A percentile compares a stretch with the other conserved stretches of the same genome.
Conservation (phyloP, 2,329 filamentous ascomycete species). For the Fusarium sarcochroum region DNA sequence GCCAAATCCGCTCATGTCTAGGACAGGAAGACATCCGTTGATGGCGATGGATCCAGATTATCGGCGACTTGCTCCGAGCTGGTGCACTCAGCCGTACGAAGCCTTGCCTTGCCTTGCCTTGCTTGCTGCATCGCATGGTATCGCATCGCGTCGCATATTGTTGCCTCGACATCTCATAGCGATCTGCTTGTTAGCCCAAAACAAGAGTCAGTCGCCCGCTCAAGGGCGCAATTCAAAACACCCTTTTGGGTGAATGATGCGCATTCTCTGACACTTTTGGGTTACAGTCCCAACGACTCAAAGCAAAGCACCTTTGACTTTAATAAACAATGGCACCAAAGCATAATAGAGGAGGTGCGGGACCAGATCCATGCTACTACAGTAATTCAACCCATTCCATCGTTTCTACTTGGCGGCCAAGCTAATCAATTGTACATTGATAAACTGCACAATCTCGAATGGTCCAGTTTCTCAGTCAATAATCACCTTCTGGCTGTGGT, state of each 20-base stretch:
- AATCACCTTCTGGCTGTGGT: not conserved
- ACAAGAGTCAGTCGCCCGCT: conserved; percentile 39
- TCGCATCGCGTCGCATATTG: not conserved
- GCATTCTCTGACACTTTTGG: conserved; percentile 11
- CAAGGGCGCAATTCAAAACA: conserved; percentile 4
- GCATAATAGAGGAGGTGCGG: conserved; percentile 28
- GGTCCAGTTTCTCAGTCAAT: not conserved
- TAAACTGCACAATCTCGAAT: not conserved
- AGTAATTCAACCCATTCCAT: conserved; percentile 38
- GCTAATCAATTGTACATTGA: not conserved
- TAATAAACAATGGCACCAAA: conserved; percentile 35
- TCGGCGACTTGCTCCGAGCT: conserved; percentile 38
- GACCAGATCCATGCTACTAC: conserved; percentile 22
- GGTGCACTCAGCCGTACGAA: conserved; percentile 10
- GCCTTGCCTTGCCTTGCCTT: too few species aligned
- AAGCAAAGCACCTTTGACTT: conserved; percentile 27
- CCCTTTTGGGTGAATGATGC: conserved; percentile 16
- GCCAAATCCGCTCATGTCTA: conserved; percentile 34
- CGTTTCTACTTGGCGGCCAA: conserved; percentile 8
- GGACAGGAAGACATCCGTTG: conserved; percentile 33
- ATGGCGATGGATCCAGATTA: conserved; percentile 37
- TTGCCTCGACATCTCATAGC: conserved; percentile 13
- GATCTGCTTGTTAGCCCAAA: conserved; percentile 16
- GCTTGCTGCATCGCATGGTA: conserved; percentile 4
- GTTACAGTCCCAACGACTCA: conserved; percentile 16